Percentiles rank a stretch among this genome's conserved stretches.
These are phyloP conservation scores for Pythium angustatum DNA, from an alignment of 352 stramenopile genomes.

Conservation along the genomic window DNA sequence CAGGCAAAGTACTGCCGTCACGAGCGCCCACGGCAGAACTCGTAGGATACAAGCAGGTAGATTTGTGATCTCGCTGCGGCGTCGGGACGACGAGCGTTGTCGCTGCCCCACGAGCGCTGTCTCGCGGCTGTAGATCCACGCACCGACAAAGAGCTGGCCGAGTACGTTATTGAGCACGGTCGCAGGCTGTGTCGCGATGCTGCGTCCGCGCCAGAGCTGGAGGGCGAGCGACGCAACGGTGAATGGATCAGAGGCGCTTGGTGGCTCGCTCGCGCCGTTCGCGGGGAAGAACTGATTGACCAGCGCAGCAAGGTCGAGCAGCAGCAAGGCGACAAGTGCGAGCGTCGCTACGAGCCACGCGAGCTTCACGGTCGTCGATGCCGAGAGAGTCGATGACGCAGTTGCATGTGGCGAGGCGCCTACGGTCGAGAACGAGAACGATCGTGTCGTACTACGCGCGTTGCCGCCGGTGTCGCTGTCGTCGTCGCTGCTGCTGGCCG, in stretches of 20 bases:
- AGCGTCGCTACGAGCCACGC: slow-evolving; percentile 51
- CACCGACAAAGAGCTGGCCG: slow-evolving; percentile 40
- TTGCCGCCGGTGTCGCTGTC: slow-evolving; percentile 36
- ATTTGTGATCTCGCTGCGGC: background rate
- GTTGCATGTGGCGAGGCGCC: no score
- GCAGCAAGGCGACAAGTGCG: slow-evolving; percentile 47
- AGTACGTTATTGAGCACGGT: slow-evolving; percentile 49
- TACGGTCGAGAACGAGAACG: background rate
- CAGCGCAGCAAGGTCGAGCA: slow-evolving; percentile 61
- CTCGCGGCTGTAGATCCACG: slow-evolving; percentile 64
- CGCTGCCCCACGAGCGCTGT: slow-evolving; percentile 8
- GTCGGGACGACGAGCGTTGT: background rate
- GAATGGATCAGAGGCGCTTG: slow-evolving; percentile 16
- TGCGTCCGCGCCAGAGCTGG: slow-evolving; percentile 4
- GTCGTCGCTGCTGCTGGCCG: slow-evolving; percentile 58
- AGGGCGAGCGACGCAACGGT: slow-evolving; percentile 8
- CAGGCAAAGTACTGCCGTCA: slow-evolving; percentile 40
- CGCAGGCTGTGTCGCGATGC: slow-evolving; percentile 11
- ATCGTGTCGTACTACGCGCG: slow-evolving; percentile 2
- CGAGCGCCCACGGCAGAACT: slow-evolving; percentile 13
- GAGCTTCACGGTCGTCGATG: slow-evolving; percentile 25
- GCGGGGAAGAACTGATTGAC: slow-evolving; percentile 28
- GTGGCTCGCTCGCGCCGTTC: background rate
- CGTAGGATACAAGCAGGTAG: background rate
- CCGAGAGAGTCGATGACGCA: slow-evolving; percentile 11